phyloP scores from a whole-genome alignment of 2,329 filamentous ascomycete species.

The Ascochyta koolunga region DNA sequence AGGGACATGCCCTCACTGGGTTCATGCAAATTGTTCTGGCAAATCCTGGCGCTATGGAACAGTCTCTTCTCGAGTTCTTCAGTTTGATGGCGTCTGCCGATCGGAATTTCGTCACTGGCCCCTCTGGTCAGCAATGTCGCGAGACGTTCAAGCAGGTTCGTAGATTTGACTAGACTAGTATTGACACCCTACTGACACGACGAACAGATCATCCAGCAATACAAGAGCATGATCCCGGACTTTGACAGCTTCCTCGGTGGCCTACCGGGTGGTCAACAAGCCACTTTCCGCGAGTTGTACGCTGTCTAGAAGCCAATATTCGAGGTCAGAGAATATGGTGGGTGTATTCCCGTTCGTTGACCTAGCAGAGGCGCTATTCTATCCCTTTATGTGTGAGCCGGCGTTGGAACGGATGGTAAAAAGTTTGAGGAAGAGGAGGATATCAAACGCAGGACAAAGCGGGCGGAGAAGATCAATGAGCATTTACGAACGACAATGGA shows the following conservation, averaged over 20 bases:
- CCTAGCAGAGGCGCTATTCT: neutral
- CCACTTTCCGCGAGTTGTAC: conserved; percentile 53
- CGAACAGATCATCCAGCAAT: conserved; percentile 57
- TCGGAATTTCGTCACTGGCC: conserved; percentile 60
- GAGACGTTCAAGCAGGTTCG: conserved; percentile 71
- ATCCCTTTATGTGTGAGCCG: conserved; percentile 29
- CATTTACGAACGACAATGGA: conserved; percentile 29
- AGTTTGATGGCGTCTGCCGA: conserved; percentile 76
- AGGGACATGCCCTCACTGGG: conserved; percentile 89
- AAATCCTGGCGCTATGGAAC: conserved; percentile 93
- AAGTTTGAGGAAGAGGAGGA: conserved; percentile 34
- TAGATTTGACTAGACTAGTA: conserved; percentile 9
- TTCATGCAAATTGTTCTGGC: conserved; percentile 83
- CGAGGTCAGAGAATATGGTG: neutral
- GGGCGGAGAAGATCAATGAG: conserved; percentile 20
- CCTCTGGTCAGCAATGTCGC: conserved; percentile 66
- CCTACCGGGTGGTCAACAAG: conserved; percentile 52
- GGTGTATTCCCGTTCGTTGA: neutral
- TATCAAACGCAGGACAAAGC: conserved; percentile 22
- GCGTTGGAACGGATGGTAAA: conserved; percentile 32
- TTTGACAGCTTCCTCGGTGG: conserved; percentile 59
- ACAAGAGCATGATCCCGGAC: conserved; percentile 61
- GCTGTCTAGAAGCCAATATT: conserved; percentile 28
- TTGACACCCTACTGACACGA: conserved; percentile 21
- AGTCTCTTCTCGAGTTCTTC: conserved; percentile 81